Evolutionary conservation across 108 stramenopile genomes (phyloP), one percentile per base, ranked within the genome.

Genomic region (Stephanodiscus minutulus): DNA sequence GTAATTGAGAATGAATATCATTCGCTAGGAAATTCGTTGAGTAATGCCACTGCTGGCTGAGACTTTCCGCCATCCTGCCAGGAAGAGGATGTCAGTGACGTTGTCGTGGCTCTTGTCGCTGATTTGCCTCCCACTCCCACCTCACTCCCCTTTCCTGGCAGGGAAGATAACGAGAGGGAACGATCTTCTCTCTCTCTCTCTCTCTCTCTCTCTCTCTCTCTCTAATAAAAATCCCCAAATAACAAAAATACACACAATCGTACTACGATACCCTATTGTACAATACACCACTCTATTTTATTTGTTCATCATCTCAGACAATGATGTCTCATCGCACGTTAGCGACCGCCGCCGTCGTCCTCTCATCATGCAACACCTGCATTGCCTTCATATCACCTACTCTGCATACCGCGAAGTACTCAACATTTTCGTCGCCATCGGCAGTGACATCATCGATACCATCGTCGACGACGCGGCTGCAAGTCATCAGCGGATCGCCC

Each of bases 401-500:
- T 50, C 66, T 36, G 18, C 48, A 24, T 7, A 49, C 48, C 20
- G 48, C 8, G 2, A 49, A 20, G 18, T 55, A 7, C 54, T 55
- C 54, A 13, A 25, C 0, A 28, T 28, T 28, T 55, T 27, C 27
- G 25, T 55, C 54, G 27, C 54, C 6, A 55, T 28, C 21, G 24
- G 27, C 21, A 28, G 1, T 28, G 24, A 31, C 66, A 56, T 13
- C 66, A 56, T 41, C 66, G 37, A 28, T 13, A 33, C 11, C 54
- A n/a, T 8, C 37, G 36, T 29, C 65, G 46, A 52, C 49, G 17
- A 66, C 48, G 18, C 50, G 46, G 39, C 54, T 61, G 35, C 35
- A 71, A 25, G 61, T 35, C 18, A 21, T 18, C 35, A 49, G 33
- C 35, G 70, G 70, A 66, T 62, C 69, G 4, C 77, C 77, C 27